Conservation (phyloP, 108 stramenopile genomes). For the Bacterosira constricta region DNA sequence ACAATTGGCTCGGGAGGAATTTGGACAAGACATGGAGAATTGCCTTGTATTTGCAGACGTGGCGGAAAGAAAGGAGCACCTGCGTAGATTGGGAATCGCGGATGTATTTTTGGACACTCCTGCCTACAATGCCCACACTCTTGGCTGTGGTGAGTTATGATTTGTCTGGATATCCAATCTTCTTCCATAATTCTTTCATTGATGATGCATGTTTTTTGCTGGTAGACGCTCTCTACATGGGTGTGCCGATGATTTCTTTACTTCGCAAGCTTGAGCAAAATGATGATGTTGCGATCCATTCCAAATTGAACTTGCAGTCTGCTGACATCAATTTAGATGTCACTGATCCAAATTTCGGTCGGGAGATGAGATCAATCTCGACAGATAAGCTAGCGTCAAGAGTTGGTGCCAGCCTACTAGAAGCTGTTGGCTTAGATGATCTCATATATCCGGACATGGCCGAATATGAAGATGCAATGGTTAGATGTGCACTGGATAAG, state of each 20-base stretch:
- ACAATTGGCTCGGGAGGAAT: slow-evolving; percentile 48
- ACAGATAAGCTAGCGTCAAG: slow-evolving; percentile 83
- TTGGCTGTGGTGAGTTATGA: slow-evolving; percentile 75
- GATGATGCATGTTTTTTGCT: background rate
- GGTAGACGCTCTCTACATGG: slow-evolving; percentile 41
- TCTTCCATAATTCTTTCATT: background rate
- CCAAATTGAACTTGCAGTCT: background rate
- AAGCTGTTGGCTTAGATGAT: slow-evolving; percentile 58
- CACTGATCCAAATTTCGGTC: background rate
- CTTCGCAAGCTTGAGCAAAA: slow-evolving; percentile 15
- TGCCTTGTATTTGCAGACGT: slow-evolving; percentile 77
- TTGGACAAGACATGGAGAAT: slow-evolving; percentile 47
- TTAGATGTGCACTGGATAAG: slow-evolving; percentile 53
- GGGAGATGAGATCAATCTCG: slow-evolving; percentile 13
- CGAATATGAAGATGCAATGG: slow-evolving; percentile 71
- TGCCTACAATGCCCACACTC: slow-evolving; percentile 86
- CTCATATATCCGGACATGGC: slow-evolving; percentile 50
- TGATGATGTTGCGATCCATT: background rate
- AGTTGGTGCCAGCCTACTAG: slow-evolving; percentile 75
- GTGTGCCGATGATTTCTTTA: slow-evolving; percentile 82
- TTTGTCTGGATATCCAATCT: background rate
- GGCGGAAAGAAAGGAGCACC: slow-evolving; percentile 72
- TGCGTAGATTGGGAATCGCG: slow-evolving; percentile 69
- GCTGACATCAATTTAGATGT: background rate
- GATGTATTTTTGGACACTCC: slow-evolving; percentile 91